A percentile compares a stretch with the other conserved stretches of the same genome.
These are phyloP conservation scores for Sclerotinia trifoliorum DNA, from an alignment of 2,329 filamentous ascomycete genomes.

Conservation along the genomic window DNA sequence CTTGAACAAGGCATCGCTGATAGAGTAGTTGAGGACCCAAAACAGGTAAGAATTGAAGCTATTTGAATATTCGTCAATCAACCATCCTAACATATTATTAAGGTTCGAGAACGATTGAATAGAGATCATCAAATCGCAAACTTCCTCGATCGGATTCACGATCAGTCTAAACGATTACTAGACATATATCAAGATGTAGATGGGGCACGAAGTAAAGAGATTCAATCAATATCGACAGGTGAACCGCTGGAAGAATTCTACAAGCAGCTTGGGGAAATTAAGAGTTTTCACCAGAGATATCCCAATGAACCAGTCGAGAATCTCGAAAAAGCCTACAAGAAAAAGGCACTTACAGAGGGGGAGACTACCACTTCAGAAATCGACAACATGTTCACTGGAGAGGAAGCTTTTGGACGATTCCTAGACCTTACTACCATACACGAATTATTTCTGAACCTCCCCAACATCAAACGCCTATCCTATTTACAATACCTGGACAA, in stretches of 20 bases:
- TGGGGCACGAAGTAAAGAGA: constrained; percentile 70
- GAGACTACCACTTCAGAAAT: constrained; percentile 66
- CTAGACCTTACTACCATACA: constrained; percentile 84
- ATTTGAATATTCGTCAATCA: neutral
- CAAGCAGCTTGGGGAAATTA: constrained; percentile 75
- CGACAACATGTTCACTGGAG: constrained; percentile 91
- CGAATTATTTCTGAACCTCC: constrained; percentile 86
- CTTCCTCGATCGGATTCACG: constrained; percentile 83
- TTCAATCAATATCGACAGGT: constrained; percentile 78
- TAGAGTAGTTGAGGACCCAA: constrained; percentile 82
- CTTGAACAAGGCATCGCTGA: constrained; percentile 92
- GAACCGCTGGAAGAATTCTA: constrained; percentile 92
- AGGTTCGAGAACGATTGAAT: constrained; percentile 86
- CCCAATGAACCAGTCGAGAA: constrained; percentile 96
- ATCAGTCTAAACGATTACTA: constrained; percentile 77
- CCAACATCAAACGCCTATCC: constrained; percentile 76
- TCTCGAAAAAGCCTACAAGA: constrained; percentile 86
- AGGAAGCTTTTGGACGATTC: constrained; percentile 90
- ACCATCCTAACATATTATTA: constrained; percentile 15
- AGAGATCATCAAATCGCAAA: constrained; percentile 89
- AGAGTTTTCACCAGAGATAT: constrained; percentile 84
- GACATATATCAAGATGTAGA: constrained; percentile 81
- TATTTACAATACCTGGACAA: constrained; percentile 92
- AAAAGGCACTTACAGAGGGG: constrained; percentile 62
- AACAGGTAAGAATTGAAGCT: constrained; percentile 60